These are phyloP conservation scores for Arthroderma sp. DNA, from an alignment of 2,329 filamentous ascomycete species.

Conservation along the genomic window DNA sequence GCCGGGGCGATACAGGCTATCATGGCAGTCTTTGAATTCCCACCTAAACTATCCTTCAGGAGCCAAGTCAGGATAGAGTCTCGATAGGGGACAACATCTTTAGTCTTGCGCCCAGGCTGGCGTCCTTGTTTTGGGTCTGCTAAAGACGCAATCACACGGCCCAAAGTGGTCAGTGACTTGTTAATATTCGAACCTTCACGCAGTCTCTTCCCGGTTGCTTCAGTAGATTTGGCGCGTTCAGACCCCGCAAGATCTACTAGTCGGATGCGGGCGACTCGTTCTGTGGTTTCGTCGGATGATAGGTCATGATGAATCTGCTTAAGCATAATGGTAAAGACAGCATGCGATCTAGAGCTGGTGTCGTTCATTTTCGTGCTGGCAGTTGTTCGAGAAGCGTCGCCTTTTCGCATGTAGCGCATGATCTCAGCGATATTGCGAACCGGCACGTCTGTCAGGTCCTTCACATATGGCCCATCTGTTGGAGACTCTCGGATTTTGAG, in stretches of 20 bases:
- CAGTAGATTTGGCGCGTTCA: slow-evolving; percentile 87
- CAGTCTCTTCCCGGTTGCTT: slow-evolving; percentile 80
- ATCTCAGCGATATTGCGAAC: slow-evolving; percentile 81
- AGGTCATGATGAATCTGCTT: slow-evolving; percentile 98
- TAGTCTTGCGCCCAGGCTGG: slow-evolving; percentile 43
- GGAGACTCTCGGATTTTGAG: slow-evolving; percentile 95
- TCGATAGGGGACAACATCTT: slow-evolving; percentile 76
- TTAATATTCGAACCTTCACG: slow-evolving; percentile 98
- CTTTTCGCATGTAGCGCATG: slow-evolving; percentile 76
- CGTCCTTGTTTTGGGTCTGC: slow-evolving; percentile 57
- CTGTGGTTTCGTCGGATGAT: slow-evolving; percentile 93
- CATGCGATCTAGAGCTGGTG: slow-evolving; percentile 88
- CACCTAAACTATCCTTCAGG: slow-evolving; percentile 86
- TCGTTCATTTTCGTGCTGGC: slow-evolving; percentile 99
- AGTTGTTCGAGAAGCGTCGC: slow-evolving; percentile 74
- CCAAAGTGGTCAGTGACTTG: slow-evolving; percentile 91
- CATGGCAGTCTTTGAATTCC: slow-evolving; percentile 98
- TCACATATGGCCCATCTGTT: slow-evolving; percentile 89
- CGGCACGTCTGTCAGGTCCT: slow-evolving; percentile 86
- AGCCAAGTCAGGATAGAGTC: slow-evolving; percentile 79
- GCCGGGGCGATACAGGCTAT: slow-evolving; percentile 92
- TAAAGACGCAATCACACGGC: slow-evolving; percentile 86
- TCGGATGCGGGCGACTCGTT: slow-evolving; percentile 83
- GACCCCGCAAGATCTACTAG: slow-evolving; percentile 91
- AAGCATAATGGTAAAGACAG: slow-evolving; percentile 94